Evolutionary conservation across 2,329 filamentous ascomycete genomes (phyloP), one percentile per base, ranked within the genome.

Genomic region (Pseudogymnoascus destructans): DNA sequence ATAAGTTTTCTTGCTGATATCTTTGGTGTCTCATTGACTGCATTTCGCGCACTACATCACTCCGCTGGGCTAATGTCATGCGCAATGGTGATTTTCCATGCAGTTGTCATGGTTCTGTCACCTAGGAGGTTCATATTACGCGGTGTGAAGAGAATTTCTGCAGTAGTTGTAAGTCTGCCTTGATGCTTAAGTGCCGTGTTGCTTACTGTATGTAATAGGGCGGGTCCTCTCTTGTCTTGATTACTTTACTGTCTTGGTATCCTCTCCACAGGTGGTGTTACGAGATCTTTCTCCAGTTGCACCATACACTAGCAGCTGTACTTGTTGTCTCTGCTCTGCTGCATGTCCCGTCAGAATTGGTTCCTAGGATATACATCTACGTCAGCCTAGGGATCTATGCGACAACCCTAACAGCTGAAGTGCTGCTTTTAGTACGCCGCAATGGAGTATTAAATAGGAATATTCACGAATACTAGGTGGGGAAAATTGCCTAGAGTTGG

Each of bases 1-100:
- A 62, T 66, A 19, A 60, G 57, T 58, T 61, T 60, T 49, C 58
- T 65, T 11, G 63, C 65, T 38, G 61, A 65, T 49, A 38, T 66
- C 5, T 38, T 64, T 7, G 61, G 61, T 9, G 3, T 64, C 9
- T 54, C 60, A 10, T 21, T 64, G 33, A 27, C 21, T 55, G 57
- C 55, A 8, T 58, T 57, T 57, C 59, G 59, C 10, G 17, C 21
- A 17, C n/a, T 61, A 40, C 62, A 65, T 58, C 59, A 59, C 15
- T 63, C 63, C 17, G 59, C 57, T 33, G 58, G 58, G 32, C 19
- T 63, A 13, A 63, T 65, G 27, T 61, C 59, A 13, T 60, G 57
- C 17, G 21, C 32, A 15, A 57, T 64, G n/a, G 17, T 59, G 4
- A 32, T 58, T 11, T 62, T 63, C 40, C 57, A 63, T 55, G 59